These are phyloP conservation scores for Phytopythium delawarense DNA, from an alignment of 352 stramenopile genomes.

Conservation along the genomic window DNA sequence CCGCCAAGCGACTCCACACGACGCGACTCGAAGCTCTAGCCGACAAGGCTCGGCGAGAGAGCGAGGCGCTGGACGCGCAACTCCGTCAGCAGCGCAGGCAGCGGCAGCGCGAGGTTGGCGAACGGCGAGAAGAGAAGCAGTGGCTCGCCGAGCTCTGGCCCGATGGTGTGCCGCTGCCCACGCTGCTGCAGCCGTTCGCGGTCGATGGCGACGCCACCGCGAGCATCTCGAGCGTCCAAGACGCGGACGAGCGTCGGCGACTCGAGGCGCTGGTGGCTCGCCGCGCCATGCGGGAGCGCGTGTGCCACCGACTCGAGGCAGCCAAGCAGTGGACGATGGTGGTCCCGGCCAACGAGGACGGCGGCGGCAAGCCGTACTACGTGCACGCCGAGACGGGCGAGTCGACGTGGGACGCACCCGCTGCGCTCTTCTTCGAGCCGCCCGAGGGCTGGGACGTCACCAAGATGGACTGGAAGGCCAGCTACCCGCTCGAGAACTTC, in stretches of 20 bases:
- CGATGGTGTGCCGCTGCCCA: slow-evolving; percentile 44
- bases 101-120: slow-evolving; percentile 33
- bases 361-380: slow-evolving; percentile 43
- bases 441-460: slow-evolving; percentile 44
- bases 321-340: slow-evolving; percentile 51
- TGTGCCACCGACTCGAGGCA: slow-evolving; percentile 34
- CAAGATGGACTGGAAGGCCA: slow-evolving; percentile 58
- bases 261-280: slow-evolving; percentile 37
- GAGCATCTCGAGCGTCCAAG: slow-evolving; percentile 23
- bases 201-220: neutral
- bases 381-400: slow-evolving; percentile 48
- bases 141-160: slow-evolving; percentile 69
- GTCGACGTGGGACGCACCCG: slow-evolving; percentile 49
- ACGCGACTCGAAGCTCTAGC: neutral
- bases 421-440: slow-evolving; percentile 55
- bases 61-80: neutral
- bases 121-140: slow-evolving; percentile 53
- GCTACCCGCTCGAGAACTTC: slow-evolving; percentile 45
- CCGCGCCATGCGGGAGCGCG: slow-evolving; percentile 31
- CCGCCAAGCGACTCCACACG: neutral
- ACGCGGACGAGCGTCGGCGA: slow-evolving; percentile 18
- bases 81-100: slow-evolving; percentile 8
- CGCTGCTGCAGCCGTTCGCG: slow-evolving; percentile 37
- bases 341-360: slow-evolving; percentile 17
- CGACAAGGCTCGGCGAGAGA: neutral